phyloP scores from a whole-genome alignment of 257 asterid genomes.

The Solanum acaule region DNA sequence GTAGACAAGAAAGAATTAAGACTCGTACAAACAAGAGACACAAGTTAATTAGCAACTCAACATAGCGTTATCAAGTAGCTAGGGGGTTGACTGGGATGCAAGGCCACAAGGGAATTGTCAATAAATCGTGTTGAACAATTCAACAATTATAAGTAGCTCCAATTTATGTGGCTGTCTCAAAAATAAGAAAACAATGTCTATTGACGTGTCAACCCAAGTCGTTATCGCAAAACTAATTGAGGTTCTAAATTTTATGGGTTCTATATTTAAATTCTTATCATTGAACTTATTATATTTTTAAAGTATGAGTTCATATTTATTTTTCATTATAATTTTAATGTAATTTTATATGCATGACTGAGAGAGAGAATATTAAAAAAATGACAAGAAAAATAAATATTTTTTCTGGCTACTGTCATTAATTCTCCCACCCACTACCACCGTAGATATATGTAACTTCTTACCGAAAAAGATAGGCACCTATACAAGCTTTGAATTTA shows the following conservation, averaged over 20 bases:
- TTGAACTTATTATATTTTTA: too few relatives aligned
- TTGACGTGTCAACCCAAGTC: neutral
- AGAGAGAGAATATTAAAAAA: neutral
- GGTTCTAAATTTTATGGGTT: neutral
- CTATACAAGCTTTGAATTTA: too few relatives aligned
- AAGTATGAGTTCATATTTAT: neutral
- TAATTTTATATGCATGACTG: neutral
- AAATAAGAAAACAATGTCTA: neutral
- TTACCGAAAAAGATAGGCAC: neutral
- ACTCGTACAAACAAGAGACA: neutral
- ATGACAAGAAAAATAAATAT: too few relatives aligned
- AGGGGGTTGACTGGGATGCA: neutral
- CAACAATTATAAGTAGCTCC: neutral
- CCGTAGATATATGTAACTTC: neutral
- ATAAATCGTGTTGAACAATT: neutral
- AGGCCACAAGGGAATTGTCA: neutral
- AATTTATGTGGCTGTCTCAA: neutral
- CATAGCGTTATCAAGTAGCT: neutral
- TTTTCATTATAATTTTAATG: neutral
- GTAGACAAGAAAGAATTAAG: neutral
- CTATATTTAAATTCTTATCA: neutral
- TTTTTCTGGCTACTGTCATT: neutral
- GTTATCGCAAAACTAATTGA: neutral
- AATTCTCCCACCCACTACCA: neutral
- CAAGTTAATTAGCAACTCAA: neutral